Conservation (phyloP, 2,329 filamentous ascomycete genomes). For the Aspergillus viridinutans region DNA sequence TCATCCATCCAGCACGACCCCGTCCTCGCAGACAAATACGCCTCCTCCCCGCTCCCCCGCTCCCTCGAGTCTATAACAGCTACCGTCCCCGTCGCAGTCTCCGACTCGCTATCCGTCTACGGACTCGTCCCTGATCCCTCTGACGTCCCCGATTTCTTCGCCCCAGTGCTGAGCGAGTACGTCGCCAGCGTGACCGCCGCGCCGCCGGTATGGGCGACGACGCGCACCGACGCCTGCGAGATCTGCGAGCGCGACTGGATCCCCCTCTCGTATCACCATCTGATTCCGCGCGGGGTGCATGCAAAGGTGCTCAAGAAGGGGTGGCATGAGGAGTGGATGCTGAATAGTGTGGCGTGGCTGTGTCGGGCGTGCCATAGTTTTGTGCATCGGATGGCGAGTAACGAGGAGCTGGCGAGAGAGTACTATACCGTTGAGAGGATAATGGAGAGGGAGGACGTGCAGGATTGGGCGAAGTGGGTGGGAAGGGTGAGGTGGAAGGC, state of each 20-base stretch:
- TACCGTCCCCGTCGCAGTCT: conserved; percentile 55
- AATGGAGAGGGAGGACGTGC: conserved; percentile 65
- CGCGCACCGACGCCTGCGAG: conserved; percentile 62
- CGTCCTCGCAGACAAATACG: conserved; percentile 53
- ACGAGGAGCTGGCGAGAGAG: conserved; percentile 71
- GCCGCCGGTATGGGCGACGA: conserved; percentile 60
- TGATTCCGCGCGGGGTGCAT: conserved; percentile 76
- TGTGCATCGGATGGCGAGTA: conserved; percentile 69
- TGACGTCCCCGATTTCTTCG: conserved; percentile 54
- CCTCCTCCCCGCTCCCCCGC: conserved; percentile 50
- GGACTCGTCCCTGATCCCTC: conserved; percentile 51
- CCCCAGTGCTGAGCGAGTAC: conserved; percentile 61
- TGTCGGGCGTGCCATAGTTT: conserved; percentile 80
- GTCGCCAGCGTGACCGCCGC: conserved; percentile 54
- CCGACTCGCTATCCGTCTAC: conserved; percentile 67
- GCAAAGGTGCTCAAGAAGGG: conserved; percentile 70
- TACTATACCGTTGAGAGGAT: conserved; percentile 71
- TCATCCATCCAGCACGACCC: conserved; percentile 49
- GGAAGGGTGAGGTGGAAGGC: conserved; percentile 70
- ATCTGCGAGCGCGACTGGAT: conserved; percentile 73
- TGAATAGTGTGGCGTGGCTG: conserved; percentile 81
- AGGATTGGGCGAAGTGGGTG: conserved; percentile 69
- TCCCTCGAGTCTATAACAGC: conserved; percentile 50
- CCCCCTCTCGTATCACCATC: conserved; percentile 74
- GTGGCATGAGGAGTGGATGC: conserved; percentile 70